Conservation (phyloP, 805 yeast species). For the Candida easanensis region DNA sequence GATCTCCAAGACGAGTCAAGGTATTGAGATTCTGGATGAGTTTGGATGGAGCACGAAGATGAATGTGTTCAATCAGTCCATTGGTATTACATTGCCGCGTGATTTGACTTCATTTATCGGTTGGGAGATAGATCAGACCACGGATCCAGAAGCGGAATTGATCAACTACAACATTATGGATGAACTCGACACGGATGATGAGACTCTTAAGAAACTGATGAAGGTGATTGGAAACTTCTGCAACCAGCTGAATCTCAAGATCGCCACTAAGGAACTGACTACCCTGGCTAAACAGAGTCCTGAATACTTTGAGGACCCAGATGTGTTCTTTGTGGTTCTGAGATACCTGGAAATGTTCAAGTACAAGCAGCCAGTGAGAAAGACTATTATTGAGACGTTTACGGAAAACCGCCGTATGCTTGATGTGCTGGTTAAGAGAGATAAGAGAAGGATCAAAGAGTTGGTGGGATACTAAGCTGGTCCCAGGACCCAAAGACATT, state of each 20-base stretch:
- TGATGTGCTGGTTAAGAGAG: constrained; percentile 48
- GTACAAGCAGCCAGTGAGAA: constrained; percentile 60
- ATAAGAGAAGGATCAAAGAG: constrained; percentile 32
- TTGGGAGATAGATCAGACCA: constrained; percentile 6
- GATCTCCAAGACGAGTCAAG: constrained; percentile 69
- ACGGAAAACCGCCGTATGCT: constrained; percentile 46
- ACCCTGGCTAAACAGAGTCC: constrained; percentile 50
- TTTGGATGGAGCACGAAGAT: constrained; percentile 64
- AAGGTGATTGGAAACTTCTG: constrained; percentile 50
- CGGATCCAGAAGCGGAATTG: constrained; percentile 9
- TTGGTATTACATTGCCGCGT: constrained; percentile 41
- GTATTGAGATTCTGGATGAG: constrained; percentile 82
- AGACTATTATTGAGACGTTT: constrained; percentile 64
- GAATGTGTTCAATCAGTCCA: constrained; percentile 40
- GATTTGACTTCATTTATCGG: constrained; percentile 31
- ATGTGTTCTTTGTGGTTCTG: constrained; percentile 50
- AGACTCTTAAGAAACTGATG: constrained; percentile 29
- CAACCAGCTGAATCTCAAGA: constrained; percentile 50
- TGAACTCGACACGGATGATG: constrained; percentile 24
- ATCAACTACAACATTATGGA: constrained; percentile 11
- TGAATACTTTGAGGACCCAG: constrained; percentile 51
- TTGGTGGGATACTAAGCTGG: constrained; percentile 14
- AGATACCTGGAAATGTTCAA: constrained; percentile 52
- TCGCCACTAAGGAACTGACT: constrained; percentile 56
- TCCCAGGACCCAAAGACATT: no score